phyloP scores from a whole-genome alignment of 306 rosid species.

The Phaseolus lunatus region DNA sequence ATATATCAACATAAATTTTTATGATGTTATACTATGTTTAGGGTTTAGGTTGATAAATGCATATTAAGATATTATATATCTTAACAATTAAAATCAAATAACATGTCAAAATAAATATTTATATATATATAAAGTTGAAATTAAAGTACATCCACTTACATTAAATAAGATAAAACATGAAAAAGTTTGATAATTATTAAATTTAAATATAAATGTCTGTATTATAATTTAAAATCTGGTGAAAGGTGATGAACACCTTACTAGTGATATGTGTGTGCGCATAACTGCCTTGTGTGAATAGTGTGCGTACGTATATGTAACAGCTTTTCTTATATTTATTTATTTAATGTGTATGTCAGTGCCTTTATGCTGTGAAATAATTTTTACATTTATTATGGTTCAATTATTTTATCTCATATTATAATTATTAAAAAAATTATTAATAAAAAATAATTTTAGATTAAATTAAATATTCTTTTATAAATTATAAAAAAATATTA shows the following conservation, averaged over 20 bases:
- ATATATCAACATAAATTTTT: not conserved
- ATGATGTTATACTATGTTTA: not conserved
- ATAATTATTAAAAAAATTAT: too few species aligned
- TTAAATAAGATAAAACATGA: not conserved
- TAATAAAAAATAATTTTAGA: too few species aligned
- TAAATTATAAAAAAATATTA: too few species aligned
- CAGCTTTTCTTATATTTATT: not conserved
- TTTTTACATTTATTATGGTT: not conserved
- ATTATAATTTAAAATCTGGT: not conserved
- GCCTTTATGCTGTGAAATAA: not conserved
- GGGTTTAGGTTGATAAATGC: too few species aligned
- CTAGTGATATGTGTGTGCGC: constrained; percentile 10
- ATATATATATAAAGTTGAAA: not conserved
- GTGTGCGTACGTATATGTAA: not conserved
- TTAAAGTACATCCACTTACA: not conserved
- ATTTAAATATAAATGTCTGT: not conserved
- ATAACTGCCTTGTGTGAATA: not conserved
- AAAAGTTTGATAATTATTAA: not conserved
- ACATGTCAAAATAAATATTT: not conserved
- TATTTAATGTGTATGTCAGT: not conserved
- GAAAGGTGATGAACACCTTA: not conserved
- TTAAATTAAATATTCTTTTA: too few species aligned
- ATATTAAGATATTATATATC: too few species aligned
- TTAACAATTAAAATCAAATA: not conserved
- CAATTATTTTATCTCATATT: not conserved